Evolutionary conservation across 192 early-diverging fungal species (phyloP).

Genomic region (Rhizophlyctis rosea): DNA sequence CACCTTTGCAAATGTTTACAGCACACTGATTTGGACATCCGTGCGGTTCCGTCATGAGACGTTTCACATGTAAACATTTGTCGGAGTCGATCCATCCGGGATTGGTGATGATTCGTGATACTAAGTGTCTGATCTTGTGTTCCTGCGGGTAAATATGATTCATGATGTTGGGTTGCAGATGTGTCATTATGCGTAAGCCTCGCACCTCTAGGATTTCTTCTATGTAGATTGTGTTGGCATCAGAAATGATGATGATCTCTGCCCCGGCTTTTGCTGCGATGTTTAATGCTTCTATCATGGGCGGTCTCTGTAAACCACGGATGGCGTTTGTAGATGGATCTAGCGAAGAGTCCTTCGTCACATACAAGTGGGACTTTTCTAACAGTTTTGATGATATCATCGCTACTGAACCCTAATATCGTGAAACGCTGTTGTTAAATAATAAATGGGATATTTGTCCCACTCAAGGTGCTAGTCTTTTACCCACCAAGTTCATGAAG

Average conservation of each 20-base stretch:
- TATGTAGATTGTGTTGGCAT: slow-evolving; percentile 62
- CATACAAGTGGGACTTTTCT: background rate
- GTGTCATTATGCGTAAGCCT: background rate
- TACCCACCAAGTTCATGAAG: background rate
- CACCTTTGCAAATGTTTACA: slow-evolving; percentile 64
- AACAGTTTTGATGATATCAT: background rate
- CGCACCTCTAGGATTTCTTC: slow-evolving; percentile 57
- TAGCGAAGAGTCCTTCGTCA: too few species aligned
- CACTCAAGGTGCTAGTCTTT: slow-evolving; percentile 21
- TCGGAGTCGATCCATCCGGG: slow-evolving; percentile 44
- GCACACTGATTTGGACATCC: slow-evolving; percentile 49
- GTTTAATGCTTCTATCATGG: slow-evolving; percentile 45
- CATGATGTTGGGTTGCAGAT: too few species aligned
- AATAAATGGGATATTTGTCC: slow-evolving; percentile 12
- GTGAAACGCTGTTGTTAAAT: background rate
- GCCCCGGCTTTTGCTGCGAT: slow-evolving; percentile 41
- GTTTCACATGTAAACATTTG: slow-evolving; percentile 40
- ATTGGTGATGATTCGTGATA: slow-evolving; percentile 57
- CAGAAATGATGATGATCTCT: slow-evolving; percentile 57
- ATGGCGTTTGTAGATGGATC: background rate
- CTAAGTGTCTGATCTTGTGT: slow-evolving; percentile 41
- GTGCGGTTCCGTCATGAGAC: slow-evolving; percentile 47
- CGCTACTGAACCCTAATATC: background rate
- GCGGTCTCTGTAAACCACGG: slow-evolving; percentile 10
- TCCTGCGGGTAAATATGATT: slow-evolving; percentile 31